Conservation (phyloP, 2,329 filamentous ascomycete genomes). For the Colletotrichum somersetense region DNA sequence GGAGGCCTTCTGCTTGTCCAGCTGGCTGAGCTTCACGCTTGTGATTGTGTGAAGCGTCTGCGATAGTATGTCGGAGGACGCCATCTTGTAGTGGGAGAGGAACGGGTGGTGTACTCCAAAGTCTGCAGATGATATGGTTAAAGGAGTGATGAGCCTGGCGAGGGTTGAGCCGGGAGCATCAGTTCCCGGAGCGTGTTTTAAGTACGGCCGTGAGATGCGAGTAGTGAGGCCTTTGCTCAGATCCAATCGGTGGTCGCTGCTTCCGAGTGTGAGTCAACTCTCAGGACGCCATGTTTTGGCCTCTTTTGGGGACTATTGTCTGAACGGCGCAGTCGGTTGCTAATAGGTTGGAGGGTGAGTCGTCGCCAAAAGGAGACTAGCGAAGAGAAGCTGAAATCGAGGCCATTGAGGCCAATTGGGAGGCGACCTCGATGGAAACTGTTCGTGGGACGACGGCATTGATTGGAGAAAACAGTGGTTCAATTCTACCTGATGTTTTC, state of each 20-base stretch:
- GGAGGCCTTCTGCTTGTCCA: constrained; percentile 62
- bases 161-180: neutral
- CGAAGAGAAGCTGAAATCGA: neutral
- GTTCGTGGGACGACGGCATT: neutral
- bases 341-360: neutral
- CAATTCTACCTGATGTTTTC: neutral
- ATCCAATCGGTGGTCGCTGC: neutral
- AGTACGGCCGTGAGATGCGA: neutral
- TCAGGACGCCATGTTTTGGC: constrained; percentile 1
- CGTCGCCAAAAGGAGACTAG: neutral
- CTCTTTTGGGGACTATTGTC: neutral
- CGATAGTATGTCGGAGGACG: constrained; percentile 57
- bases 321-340: neutral
- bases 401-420: constrained; percentile 11
- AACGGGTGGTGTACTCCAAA: neutral
- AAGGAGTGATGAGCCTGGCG: constrained; percentile 3
- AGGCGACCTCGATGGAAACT: neutral
- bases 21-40: constrained; percentile 67
- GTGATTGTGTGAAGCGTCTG: constrained; percentile 68
- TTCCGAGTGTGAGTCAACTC: neutral
- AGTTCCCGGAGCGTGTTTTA: neutral
- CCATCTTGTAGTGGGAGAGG: constrained; percentile 45
- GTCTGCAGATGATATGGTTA: neutral
- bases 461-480: neutral
- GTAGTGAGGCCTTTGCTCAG: constrained; percentile 3